phyloP scores from a whole-genome alignment of 495 filamentous ascomycete genomes.

The Tuber brumale region DNA sequence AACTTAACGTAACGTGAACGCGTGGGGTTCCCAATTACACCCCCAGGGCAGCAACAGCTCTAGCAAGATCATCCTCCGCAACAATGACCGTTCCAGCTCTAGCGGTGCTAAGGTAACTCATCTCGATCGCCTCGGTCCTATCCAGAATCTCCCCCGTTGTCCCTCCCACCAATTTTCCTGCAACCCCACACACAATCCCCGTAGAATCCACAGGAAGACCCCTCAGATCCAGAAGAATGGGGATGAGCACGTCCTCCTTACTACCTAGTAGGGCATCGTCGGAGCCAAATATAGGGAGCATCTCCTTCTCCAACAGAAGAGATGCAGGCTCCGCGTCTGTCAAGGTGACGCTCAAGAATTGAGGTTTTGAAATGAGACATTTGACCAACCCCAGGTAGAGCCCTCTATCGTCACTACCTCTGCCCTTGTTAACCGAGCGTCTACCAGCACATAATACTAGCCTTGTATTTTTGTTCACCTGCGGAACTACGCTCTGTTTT shows the following conservation, averaged over 20 bases:
- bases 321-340: constrained; percentile 78
- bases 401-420: constrained; percentile 38
- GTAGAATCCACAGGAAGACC: constrained; percentile 80
- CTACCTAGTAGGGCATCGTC: constrained; percentile 66
- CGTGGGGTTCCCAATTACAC: constrained; percentile 17
- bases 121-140: constrained; percentile 56
- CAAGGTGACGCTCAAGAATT: constrained; percentile 79
- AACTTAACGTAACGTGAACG: constrained; percentile 15
- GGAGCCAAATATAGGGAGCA: constrained; percentile 57
- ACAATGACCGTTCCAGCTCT: constrained; percentile 87
- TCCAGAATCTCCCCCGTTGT: constrained; percentile 38
- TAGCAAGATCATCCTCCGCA: constrained; percentile 59
- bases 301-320: constrained; percentile 68
- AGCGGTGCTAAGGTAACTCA: constrained; percentile 85
- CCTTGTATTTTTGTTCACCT: constrained; percentile 59
- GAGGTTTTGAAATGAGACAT: constrained; percentile 64
- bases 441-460: constrained; percentile 80
- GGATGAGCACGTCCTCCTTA: constrained; percentile 66
- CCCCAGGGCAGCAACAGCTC: constrained; percentile 63
- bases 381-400: constrained; percentile 62
- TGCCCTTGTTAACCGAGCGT: constrained; percentile 45
- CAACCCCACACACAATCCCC: constrained; percentile 89
- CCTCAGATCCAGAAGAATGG: constrained; percentile 80
- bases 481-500: constrained; percentile 65
- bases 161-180: constrained; percentile 63